Conservation (phyloP, 176 grass and related monocot genomes). For the Musa acuminata region DNA sequence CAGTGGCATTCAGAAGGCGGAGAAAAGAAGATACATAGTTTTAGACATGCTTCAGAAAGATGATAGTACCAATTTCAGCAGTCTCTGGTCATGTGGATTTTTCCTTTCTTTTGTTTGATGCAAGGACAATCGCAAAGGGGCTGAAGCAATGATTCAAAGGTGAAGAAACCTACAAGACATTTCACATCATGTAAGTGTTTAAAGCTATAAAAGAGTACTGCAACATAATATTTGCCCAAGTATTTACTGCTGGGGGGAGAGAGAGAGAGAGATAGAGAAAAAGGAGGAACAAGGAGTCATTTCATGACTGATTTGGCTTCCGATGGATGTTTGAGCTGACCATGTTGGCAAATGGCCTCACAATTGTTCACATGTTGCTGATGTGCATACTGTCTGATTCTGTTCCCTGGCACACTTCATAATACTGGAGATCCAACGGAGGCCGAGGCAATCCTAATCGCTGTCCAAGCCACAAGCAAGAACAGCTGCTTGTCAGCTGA, state of each 20-base stretch:
- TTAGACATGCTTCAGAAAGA: not conserved
- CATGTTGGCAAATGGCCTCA: conserved; percentile 2
- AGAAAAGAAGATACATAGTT: not conserved
- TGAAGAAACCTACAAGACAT: not conserved
- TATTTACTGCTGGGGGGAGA: not conserved
- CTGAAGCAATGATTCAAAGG: not conserved
- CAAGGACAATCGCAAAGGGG: not conserved
- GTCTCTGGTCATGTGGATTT: not conserved
- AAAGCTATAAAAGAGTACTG: not conserved
- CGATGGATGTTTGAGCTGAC: conserved; percentile 10
- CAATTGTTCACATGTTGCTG: not conserved
- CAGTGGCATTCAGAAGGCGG: not conserved
- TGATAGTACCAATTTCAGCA: not conserved
- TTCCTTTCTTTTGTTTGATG: not conserved
- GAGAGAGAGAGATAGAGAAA: too few relatives aligned
- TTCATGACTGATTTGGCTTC: not conserved
- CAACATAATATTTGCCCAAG: not conserved
- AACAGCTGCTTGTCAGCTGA: not conserved
- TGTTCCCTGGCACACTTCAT: not conserved
- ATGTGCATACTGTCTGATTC: not conserved
- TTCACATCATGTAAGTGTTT: not conserved
- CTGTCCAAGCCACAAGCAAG: not conserved
- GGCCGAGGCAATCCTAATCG: not conserved
- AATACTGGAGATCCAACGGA: not conserved
- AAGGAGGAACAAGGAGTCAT: not conserved